A percentile compares a stretch with the other conserved stretches of the same genome.
These are phyloP conservation scores for Dactylis glomerata DNA, from an alignment of 176 grass and related monocot genomes.

Conservation along the genomic window DNA sequence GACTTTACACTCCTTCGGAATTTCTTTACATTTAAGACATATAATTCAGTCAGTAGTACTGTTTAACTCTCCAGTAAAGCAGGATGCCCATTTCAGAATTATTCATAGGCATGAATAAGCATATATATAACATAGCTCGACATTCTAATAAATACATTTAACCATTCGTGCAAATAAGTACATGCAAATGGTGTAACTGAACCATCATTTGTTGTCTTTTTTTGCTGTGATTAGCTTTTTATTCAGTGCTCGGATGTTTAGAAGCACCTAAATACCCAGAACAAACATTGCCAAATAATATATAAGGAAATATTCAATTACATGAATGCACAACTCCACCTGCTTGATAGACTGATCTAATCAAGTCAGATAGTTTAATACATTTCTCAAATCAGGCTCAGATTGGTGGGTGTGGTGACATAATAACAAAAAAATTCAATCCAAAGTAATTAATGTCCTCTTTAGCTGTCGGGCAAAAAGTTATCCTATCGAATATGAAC, in stretches of 20 bases:
- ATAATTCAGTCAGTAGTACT: background rate
- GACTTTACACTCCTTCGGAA: background rate
- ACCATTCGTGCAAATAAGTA: background rate
- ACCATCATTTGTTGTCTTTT: background rate
- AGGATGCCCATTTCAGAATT: background rate
- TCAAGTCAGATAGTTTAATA: background rate
- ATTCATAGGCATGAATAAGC: background rate
- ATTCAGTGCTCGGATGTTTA: background rate
- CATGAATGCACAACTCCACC: background rate
- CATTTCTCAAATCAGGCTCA: background rate
- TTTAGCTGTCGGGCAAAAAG: background rate
- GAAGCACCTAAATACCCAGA: background rate
- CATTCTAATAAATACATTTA: background rate
- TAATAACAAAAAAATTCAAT: background rate
- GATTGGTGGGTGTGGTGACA: background rate
- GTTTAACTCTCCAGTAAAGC: conserved; percentile 10
- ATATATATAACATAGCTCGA: background rate
- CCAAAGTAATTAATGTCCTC: background rate
- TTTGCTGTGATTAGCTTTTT: background rate
- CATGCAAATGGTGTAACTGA: background rate
- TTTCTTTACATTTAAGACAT: background rate
- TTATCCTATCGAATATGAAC: background rate
- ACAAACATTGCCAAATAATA: background rate
- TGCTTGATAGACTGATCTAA: background rate
- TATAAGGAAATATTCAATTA: background rate